Base-by-base conservation (phyloP, 2,329 filamentous ascomycete genomes). In the Huntiella savannae region DNA sequence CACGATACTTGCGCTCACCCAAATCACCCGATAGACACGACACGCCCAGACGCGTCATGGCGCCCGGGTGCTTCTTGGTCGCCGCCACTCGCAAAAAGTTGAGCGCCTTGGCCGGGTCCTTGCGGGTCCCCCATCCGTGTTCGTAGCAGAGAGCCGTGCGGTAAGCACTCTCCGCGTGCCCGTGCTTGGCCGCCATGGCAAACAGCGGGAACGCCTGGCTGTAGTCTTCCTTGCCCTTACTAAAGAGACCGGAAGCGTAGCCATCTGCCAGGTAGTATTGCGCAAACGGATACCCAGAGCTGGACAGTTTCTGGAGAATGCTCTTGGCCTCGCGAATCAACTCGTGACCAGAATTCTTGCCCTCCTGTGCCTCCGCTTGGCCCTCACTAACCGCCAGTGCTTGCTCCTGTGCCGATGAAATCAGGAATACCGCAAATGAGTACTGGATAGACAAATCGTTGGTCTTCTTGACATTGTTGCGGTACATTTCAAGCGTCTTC, bases 241-340 rank as follows among this genome's bases (percentile, higher is more conserved):
- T 93, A 63, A 98, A 96, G 17, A 98, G 68, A 0, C 91, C 91
- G 4, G 88, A 95, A 2, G 86, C 84, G 58, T 84, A 94, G 1
- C 91, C 91, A 58, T 98, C 91, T 15, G 78, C 91, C 10, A 98
- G 75, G 60, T 96, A 96, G 64, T 98, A 98, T 60, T 98, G 91
- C 3, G 91, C 91, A 61, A 95, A 96, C 1, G 91, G 91, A 59
- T 95, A 95, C 40, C 85, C 85, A 49, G 77, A 79, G 62, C 87
- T 88, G 13, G 87, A 73, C 44, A 96, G 70, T 51, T 79, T 80
- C 62, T 92, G 84, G 39, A 98, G 66, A 55, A 96, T 95, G 50
- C 79, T 77, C 57, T 85, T 83, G 49, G 91, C 87, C 69, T 98
- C 91, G 33, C 77, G 77, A 40, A 94, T 67, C 50, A 96, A 67